Base-by-base conservation (phyloP, 345 rosid species). In the Pseudoturritis turrita region DNA sequence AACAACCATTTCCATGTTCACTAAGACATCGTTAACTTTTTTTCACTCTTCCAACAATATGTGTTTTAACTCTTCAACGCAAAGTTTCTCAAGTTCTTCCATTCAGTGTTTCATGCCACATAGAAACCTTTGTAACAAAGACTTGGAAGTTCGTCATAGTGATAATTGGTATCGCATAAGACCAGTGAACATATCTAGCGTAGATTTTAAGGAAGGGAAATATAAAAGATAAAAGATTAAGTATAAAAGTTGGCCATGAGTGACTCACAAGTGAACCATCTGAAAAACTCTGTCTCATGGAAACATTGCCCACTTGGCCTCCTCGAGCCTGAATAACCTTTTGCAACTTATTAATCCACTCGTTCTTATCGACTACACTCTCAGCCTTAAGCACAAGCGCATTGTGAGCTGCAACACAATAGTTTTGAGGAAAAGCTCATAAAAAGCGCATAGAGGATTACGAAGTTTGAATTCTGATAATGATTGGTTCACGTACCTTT, bases 181-280 rank as follows among this genome's bases (percentile, higher is more conserved):
- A 60, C 18, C 19, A 33, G 7, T 55, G 54, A 19, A 41, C 54
- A 26, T 75, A 52, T 52, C 33, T 43, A 40, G 31, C 33, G 10
- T 15, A 9, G 7, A 67, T 59, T 40, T 57, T 10, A 29, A 44
- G 49, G 49, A 44, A 43, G 50, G 40, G 37, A 15, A 71, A 29
- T 7, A 28, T 21, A 44, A 23, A 23, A 11, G 31, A 28, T 21
- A 44, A 23, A 23, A 11, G 31, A 46, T 54, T 21, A 68, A 68
- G n/a, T 10, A 22, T 22, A 58, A 50, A 46, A 64, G 62, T 25
- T 39, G 62, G 43, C 43, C 2, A 59, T 44, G 39, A 55, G 64
- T 28, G 54, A 88, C 99, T 85, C 74, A 96, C 99, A 72, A 96
- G 91, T 23, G 99, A 96, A 83, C 99, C 97, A 39, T 96, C 99